Conservation (phyloP, 2,329 filamentous ascomycete genomes). For the Claviceps cyperi region DNA sequence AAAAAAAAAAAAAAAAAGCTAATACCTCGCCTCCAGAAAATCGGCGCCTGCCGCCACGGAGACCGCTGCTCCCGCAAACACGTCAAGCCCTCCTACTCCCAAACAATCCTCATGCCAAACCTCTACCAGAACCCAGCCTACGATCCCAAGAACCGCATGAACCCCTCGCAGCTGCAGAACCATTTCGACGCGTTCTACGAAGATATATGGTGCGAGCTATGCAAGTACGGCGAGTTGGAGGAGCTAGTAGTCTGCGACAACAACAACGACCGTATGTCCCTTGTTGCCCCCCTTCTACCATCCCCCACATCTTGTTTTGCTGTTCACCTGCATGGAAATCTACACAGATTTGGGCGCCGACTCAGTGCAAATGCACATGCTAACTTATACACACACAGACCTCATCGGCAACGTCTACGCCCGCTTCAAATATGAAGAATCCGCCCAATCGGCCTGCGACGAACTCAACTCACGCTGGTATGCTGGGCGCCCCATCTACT, state of each 20-base stretch:
- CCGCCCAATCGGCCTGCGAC: constrained; percentile 85
- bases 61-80: constrained; percentile 97
- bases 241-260: constrained; percentile 98
- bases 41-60: constrained; percentile 94
- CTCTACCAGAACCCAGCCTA: constrained; percentile 98
- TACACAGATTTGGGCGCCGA: too few relatives aligned
- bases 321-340: too few relatives aligned
- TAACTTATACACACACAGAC: constrained; percentile 35
- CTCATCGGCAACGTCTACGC: constrained; percentile 98
- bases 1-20: not conserved
- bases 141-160: constrained; percentile 95
- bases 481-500: constrained; percentile 92
- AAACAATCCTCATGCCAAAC: constrained; percentile 95
- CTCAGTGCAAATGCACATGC: not conserved
- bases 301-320: too few relatives aligned
- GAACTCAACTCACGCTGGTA: constrained; percentile 93
- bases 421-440: constrained; percentile 99
- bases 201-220: constrained; percentile 99
- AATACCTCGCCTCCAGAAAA: constrained; percentile 44
- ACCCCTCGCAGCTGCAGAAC: constrained; percentile 87
- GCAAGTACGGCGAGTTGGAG: constrained; percentile 94
- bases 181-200: constrained; percentile 99
- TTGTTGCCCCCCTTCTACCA: too few relatives aligned
- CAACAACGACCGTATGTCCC: constrained; percentile 78
- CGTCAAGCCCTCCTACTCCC: constrained; percentile 95